Percentiles rank a stretch among this genome's conserved stretches.
These are phyloP conservation scores for Sutorius eximius DNA, from an alignment of 1,284 basidiomycete genomes.

Conservation along the genomic window DNA sequence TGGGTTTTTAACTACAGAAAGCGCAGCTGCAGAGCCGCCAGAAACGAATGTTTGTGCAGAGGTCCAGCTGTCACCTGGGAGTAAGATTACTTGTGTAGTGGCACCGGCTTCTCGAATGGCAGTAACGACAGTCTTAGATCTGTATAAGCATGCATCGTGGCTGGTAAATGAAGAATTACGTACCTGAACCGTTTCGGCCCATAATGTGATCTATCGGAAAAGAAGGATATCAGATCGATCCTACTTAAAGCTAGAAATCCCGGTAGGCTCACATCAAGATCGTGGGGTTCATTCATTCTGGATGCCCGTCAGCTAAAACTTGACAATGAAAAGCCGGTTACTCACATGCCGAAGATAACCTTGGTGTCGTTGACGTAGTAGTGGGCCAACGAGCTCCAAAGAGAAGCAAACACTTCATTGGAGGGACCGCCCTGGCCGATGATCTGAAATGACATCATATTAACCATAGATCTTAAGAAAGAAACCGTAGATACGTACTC, in stretches of 20 bases:
- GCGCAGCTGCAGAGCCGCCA: slow-evolving; percentile 50
- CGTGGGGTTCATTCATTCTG: slow-evolving; percentile 21
- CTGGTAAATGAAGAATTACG: not conserved
- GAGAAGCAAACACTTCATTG: slow-evolving; percentile 13
- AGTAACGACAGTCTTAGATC: slow-evolving; percentile 14
- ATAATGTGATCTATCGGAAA: slow-evolving; percentile 3
- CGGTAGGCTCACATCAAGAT: slow-evolving; percentile 4
- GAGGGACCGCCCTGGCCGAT: slow-evolving; percentile 18
- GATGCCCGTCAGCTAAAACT: not conserved
- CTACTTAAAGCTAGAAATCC: no score
- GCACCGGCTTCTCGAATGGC: slow-evolving; percentile 15
- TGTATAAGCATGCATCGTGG: not conserved
- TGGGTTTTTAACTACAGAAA: slow-evolving; percentile 42
- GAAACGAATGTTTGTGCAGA: slow-evolving; percentile 14
- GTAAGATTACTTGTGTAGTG: slow-evolving; percentile 10
- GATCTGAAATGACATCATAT: slow-evolving; percentile 1
- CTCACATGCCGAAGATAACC: slow-evolving; percentile 15
- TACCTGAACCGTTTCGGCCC: slow-evolving; percentile 18
- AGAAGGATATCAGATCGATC: not conserved
- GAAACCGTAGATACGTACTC: not conserved
- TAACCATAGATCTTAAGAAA: not conserved
- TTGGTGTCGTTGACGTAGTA: slow-evolving; percentile 4
- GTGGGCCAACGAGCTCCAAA: slow-evolving; percentile 13
- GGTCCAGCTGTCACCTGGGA: slow-evolving; percentile 9
- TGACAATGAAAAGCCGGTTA: not conserved